These are phyloP conservation scores for Oryza coarctata DNA, from an alignment of 176 grass and related monocot species.

Conservation along the genomic window DNA sequence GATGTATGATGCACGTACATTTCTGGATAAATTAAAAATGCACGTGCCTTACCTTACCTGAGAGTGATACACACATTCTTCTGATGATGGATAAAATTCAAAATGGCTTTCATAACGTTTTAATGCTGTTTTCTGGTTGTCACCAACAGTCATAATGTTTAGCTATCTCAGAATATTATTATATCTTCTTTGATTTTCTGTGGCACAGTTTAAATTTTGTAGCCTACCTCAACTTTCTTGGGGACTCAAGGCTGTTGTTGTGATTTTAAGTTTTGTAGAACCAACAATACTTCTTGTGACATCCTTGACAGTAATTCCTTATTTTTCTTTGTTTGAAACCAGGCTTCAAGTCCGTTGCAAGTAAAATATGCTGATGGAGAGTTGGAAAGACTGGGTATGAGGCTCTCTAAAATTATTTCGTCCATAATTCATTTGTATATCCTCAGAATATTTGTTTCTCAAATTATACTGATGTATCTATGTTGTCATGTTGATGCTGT, in stretches of 20 bases:
- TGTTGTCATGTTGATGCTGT: background rate
- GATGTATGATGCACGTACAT: background rate
- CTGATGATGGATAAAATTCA: background rate
- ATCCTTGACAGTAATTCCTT: background rate
- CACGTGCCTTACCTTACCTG: background rate
- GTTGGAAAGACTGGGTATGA: conserved; percentile 92
- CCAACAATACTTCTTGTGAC: background rate
- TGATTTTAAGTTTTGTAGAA: background rate
- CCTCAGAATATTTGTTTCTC: background rate
- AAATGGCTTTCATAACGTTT: too few species aligned
- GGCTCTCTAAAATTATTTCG: conserved; percentile 20
- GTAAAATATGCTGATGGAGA: conserved; percentile 99
- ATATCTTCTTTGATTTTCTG: background rate
- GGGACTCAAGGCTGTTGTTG: background rate
- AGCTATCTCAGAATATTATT: background rate
- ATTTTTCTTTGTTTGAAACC: conserved; percentile 8
- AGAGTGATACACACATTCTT: background rate
- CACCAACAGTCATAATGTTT: background rate
- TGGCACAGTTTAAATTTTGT: background rate
- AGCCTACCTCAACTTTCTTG: background rate
- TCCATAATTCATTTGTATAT: conserved; percentile 16
- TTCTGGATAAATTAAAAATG: conserved; percentile 3
- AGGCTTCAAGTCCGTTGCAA: conserved; percentile 98
- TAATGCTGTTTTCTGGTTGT: background rate
- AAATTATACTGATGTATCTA: background rate